Evolutionary conservation across 352 stramenopile species (phyloP).

Genomic region (Thalassiosira livingstoniorum): DNA sequence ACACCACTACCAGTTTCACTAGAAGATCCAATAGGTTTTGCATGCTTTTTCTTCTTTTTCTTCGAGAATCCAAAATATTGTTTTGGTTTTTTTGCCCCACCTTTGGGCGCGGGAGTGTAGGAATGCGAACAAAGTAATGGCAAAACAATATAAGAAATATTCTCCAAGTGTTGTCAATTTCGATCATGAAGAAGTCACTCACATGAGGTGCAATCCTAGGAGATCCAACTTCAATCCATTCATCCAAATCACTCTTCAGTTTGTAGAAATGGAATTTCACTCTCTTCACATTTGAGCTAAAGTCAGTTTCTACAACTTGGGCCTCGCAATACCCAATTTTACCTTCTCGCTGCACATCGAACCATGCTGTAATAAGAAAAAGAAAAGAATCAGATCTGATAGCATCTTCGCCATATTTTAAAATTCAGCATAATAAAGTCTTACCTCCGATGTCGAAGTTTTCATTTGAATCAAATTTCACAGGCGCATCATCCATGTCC

Average conservation of each 20-base stretch:
- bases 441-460: slow-evolving; percentile 63
- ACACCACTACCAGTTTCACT: background rate
- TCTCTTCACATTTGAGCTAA: slow-evolving; percentile 70
- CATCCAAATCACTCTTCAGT: slow-evolving; percentile 65
- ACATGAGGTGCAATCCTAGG: slow-evolving; percentile 72
- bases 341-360: slow-evolving; percentile 74
- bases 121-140: slow-evolving; percentile 43
- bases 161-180: no score
- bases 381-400: no score
- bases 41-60: slow-evolving; percentile 48
- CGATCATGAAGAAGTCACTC: no score
- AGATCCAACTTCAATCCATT: slow-evolving; percentile 79
- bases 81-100: slow-evolving; percentile 34
- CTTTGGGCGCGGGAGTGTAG: no score
- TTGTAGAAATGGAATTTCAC: slow-evolving; percentile 82
- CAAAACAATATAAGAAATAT: no score
- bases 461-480: slow-evolving; percentile 67
- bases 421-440: no score
- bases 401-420: no score
- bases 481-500: slow-evolving; percentile 76
- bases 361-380: slow-evolving; percentile 75
- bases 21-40: slow-evolving; percentile 9
- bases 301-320: slow-evolving; percentile 76
- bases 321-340: slow-evolving; percentile 76
- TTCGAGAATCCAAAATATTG: slow-evolving; percentile 44